These are phyloP conservation scores for Talaromyces sp. DNA, from an alignment of 2,329 filamentous ascomycete genomes.

Conservation along the genomic window DNA sequence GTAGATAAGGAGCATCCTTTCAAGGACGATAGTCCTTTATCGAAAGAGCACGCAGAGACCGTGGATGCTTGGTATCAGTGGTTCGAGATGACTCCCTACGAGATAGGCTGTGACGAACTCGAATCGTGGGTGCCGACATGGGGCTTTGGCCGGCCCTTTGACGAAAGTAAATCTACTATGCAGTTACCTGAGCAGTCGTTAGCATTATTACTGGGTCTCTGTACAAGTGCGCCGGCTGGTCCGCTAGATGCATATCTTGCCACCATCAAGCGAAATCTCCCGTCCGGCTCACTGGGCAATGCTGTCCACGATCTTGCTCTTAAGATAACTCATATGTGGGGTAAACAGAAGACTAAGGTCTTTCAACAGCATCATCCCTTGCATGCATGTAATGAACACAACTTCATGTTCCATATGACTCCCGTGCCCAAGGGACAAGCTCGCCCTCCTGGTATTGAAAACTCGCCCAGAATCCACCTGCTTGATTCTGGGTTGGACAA, in stretches of 20 bases:
- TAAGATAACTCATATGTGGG: constrained; percentile 15
- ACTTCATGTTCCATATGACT: constrained; percentile 14
- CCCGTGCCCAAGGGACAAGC: constrained; percentile 5
- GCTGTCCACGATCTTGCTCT: constrained; percentile 11
- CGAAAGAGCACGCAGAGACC: background rate
- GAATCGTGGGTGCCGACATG: constrained; percentile 32
- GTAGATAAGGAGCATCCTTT: constrained; percentile 14
- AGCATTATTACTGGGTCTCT: constrained; percentile 12
- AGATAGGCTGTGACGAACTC: constrained; percentile 34
- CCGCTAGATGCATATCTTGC: constrained; percentile 14
- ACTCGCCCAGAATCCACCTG: constrained; percentile 11
- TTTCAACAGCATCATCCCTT: constrained; percentile 14
- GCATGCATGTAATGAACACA: constrained; percentile 15
- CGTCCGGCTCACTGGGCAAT: constrained; percentile 9
- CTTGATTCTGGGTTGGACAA: constrained; percentile 14
- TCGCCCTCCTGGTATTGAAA: constrained; percentile 13
- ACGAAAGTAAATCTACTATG: constrained; percentile 21
- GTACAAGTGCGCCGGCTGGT: constrained; percentile 12
- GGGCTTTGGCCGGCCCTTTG: constrained; percentile 32
- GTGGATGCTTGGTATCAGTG: constrained; percentile 31
- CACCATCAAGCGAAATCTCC: constrained; percentile 15
- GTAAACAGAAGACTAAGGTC: constrained; percentile 12
- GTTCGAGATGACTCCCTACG: constrained; percentile 32
- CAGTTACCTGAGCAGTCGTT: constrained; percentile 16
- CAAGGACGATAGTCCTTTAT: background rate